These are phyloP conservation scores for Athelia sp. DNA, from an alignment of 1,284 basidiomycete genomes.

Conservation along the genomic window DNA sequence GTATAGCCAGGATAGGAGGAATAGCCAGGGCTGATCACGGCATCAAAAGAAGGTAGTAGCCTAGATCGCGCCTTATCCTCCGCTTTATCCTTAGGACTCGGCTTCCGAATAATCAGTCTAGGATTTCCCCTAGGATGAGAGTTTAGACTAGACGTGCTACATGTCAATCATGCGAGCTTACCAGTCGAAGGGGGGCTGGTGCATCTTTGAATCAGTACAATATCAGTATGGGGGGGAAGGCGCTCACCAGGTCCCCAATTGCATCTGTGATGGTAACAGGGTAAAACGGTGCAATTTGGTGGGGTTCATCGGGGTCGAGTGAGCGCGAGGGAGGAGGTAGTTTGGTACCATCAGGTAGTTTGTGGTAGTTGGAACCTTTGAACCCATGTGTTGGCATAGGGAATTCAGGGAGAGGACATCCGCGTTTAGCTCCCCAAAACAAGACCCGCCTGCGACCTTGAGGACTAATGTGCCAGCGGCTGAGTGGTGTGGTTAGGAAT, in stretches of 20 bases:
- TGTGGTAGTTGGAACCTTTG: conserved; percentile 17
- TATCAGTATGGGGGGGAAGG: conserved; percentile 1
- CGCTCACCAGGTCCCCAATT: conserved; percentile 58
- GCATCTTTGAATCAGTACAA: conserved; percentile 1
- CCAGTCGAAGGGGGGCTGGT: conserved; percentile 62
- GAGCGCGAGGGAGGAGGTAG: conserved; percentile 36
- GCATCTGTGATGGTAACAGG: conserved; percentile 56
- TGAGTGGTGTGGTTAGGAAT: no score
- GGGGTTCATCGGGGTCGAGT: conserved; percentile 24
- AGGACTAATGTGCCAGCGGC: conserved; percentile 23
- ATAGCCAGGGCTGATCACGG: no score
- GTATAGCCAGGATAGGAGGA: conserved; percentile 39
- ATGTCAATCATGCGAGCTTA: conserved; percentile 16
- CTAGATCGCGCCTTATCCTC: conserved; percentile 27
- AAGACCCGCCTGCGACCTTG: conserved; percentile 64
- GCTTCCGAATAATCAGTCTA: conserved; percentile 26
- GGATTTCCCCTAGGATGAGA: conserved; percentile 43
- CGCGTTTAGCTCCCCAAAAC: conserved; percentile 57
- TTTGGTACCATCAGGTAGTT: conserved; percentile 31
- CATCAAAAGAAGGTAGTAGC: no score
- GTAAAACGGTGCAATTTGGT: conserved; percentile 52
- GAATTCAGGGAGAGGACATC: conserved; percentile 50
- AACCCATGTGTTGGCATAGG: conserved; percentile 60
- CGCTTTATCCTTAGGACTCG: conserved; percentile 25
- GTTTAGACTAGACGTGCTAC: conserved; percentile 3